Evolutionary conservation across 2,329 filamentous ascomycete species (phyloP).

Genomic region (Phaeosphaeria sp.): DNA sequence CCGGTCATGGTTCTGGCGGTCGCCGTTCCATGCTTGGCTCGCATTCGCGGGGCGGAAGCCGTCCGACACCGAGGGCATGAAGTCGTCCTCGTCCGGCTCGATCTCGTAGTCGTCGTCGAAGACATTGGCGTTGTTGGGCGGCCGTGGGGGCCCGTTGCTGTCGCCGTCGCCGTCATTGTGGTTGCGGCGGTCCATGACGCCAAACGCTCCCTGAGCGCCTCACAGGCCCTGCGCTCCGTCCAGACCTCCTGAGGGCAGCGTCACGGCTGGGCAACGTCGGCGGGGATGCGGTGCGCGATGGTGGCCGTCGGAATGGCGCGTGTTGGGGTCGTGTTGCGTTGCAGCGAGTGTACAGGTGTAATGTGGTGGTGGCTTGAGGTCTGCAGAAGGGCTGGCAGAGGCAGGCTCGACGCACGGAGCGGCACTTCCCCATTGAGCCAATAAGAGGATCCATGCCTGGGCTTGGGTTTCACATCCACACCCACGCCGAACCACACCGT

Average conservation of each 20-base stretch:
- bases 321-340: conserved; percentile 7
- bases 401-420: conserved; percentile 2
- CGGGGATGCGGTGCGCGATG: conserved; percentile 16
- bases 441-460: conserved; percentile 3
- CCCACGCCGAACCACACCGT: background rate
- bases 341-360: conserved; percentile 22
- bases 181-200: conserved; percentile 49
- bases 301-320: conserved; percentile 16
- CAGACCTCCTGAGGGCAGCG: conserved; percentile 26
- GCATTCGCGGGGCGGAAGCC: conserved; percentile 52
- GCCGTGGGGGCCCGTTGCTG: conserved; percentile 36
- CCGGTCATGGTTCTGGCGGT: conserved; percentile 34
- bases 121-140: conserved; percentile 49
- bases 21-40: conserved; percentile 22
- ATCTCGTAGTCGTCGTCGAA: conserved; percentile 59
- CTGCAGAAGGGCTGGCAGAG: conserved; percentile 15
- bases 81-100: conserved; percentile 49
- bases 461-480: background rate
- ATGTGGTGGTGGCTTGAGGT: conserved; percentile 23
- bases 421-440: background rate
- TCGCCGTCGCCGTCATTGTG: conserved; percentile 41
- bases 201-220: conserved; percentile 38
- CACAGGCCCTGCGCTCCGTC: conserved; percentile 35
- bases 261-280: conserved; percentile 2
- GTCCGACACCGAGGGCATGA: conserved; percentile 53